Conservation (phyloP, 805 yeast species). For the Saccharomycopsis fodiens region DNA sequence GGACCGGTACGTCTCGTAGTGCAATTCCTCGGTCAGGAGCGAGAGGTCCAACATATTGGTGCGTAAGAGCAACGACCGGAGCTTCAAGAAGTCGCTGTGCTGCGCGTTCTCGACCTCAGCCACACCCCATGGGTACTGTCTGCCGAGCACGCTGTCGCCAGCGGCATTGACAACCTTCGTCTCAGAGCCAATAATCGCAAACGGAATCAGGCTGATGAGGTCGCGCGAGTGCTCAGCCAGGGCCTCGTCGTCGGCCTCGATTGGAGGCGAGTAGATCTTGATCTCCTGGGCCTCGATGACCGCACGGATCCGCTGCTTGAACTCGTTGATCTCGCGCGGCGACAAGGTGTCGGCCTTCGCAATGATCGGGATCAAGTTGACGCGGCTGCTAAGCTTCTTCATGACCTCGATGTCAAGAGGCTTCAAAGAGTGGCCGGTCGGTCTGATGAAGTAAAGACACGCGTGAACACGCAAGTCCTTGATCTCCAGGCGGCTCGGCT, state of each 20-base stretch:
- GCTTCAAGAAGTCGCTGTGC: slow-evolving; percentile 78
- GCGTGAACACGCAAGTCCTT: slow-evolving; percentile 88
- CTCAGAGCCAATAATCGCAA: slow-evolving; percentile 75
- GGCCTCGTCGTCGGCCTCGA: slow-evolving; percentile 66
- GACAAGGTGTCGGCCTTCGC: slow-evolving; percentile 84
- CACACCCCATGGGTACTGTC: slow-evolving; percentile 87
- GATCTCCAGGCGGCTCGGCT: slow-evolving; percentile 59
- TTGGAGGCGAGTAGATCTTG: slow-evolving; percentile 76
- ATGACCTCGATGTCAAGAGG: slow-evolving; percentile 84
- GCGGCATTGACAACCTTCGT: slow-evolving; percentile 55
- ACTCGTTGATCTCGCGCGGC: slow-evolving; percentile 56
- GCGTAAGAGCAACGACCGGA: slow-evolving; percentile 71
- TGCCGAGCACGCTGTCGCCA: slow-evolving; percentile 64
- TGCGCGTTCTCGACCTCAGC: slow-evolving; percentile 82
- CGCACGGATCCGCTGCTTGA: slow-evolving; percentile 71
- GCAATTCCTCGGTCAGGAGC: slow-evolving; percentile 70
- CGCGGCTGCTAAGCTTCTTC: slow-evolving; percentile 74
- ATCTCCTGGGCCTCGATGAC: slow-evolving; percentile 81
- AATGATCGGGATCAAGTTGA: slow-evolving; percentile 82
- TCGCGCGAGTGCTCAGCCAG: slow-evolving; percentile 75
- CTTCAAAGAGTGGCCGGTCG: slow-evolving; percentile 90
- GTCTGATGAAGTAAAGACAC: slow-evolving; percentile 87
- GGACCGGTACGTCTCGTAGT: slow-evolving; percentile 73
- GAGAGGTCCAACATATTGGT: slow-evolving; percentile 79
- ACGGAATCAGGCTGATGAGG: slow-evolving; percentile 79